These are phyloP conservation scores for Geranomyces michiganensis DNA, from an alignment of 192 early-diverging fungal genomes.

Conservation along the genomic window DNA sequence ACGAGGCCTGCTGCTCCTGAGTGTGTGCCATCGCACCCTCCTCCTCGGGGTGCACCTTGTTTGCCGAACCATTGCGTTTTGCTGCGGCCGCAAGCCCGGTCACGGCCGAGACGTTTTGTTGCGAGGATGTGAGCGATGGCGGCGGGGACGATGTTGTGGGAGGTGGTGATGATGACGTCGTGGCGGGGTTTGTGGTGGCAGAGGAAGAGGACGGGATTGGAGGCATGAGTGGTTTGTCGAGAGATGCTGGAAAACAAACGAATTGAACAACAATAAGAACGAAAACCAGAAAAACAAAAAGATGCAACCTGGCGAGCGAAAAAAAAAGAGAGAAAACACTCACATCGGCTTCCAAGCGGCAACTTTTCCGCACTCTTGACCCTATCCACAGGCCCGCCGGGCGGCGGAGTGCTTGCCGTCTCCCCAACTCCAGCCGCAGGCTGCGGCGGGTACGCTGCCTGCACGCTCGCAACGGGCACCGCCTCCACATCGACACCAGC, in stretches of 20 bases:
- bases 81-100: neutral
- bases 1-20: no score
- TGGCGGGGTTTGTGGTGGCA: neutral
- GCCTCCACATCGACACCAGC: no score
- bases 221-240: slow-evolving; percentile 5
- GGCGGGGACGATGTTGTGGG: neutral
- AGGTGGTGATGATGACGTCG: neutral
- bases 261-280: no score
- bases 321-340: neutral
- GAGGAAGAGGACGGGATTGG: neutral
- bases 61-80: no score
- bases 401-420: no score
- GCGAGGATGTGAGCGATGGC: neutral
- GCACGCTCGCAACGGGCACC: no score
- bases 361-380: neutral
- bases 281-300: no score
- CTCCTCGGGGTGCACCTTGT: no score
- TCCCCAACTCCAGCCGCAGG: no score
- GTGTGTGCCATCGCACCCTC: no score
- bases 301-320: neutral
- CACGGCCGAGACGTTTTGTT: neutral
- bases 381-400: neutral
- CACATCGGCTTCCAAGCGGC: slow-evolving; percentile 7
- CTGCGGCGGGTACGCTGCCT: no score
- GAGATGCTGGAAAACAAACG: slow-evolving; percentile 12